Conservation (phyloP, 1,284 basidiomycete genomes). For the Thecaphora thlaspeos region DNA sequence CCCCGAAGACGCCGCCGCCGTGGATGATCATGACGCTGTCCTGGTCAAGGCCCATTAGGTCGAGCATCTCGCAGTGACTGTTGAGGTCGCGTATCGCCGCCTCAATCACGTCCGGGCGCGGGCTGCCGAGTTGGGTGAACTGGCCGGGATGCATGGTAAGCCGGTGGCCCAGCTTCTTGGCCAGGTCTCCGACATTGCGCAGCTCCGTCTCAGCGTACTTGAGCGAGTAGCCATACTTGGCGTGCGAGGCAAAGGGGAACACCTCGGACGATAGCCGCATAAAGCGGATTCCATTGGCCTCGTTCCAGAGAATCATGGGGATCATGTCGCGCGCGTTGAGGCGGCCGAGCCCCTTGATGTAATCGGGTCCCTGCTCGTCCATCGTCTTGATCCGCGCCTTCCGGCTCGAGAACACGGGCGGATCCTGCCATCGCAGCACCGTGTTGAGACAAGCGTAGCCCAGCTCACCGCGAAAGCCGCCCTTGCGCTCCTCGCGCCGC, state of each 20-base stretch:
- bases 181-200: constrained; percentile 69
- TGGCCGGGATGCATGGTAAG: constrained; percentile 81
- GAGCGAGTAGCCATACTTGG: constrained; percentile 74
- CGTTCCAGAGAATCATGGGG: constrained; percentile 66
- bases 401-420: constrained; percentile 73
- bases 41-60: constrained; percentile 72
- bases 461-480: constrained; percentile 43
- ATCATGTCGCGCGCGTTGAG: constrained; percentile 69
- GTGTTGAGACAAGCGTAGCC: constrained; percentile 83
- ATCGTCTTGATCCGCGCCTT: constrained; percentile 76
- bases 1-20: constrained; percentile 73
- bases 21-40: constrained; percentile 75
- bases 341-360: constrained; percentile 73
- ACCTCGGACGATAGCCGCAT: constrained; percentile 65
- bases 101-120: constrained; percentile 70
- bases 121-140: constrained; percentile 80
- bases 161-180: constrained; percentile 73
- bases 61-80: constrained; percentile 83
- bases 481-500: constrained; percentile 17
- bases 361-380: constrained; percentile 75
- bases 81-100: constrained; percentile 74
- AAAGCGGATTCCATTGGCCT: constrained; percentile 47
- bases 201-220: constrained; percentile 67
- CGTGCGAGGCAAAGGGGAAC: constrained; percentile 86
- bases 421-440: constrained; percentile 70